These are phyloP conservation scores for Lepidium campestre DNA, from an alignment of 441 rosid genomes.

Conservation along the genomic window DNA sequence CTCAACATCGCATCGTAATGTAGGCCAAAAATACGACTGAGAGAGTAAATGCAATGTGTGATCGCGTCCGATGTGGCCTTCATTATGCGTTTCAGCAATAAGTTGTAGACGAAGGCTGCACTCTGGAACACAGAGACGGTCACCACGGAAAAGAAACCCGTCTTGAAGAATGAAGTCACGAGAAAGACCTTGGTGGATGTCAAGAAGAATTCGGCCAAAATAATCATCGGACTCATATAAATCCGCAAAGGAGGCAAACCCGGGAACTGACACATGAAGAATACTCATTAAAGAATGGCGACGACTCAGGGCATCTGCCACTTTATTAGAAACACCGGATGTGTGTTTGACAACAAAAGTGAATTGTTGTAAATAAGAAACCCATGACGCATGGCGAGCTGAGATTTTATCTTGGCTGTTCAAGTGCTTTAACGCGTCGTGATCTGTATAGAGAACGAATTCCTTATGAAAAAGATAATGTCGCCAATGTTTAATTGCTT, in stretches of 20 bases:
- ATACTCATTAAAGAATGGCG: background rate
- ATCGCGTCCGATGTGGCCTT: background rate
- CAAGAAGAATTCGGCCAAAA: background rate
- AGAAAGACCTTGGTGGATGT: background rate
- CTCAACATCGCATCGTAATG: background rate
- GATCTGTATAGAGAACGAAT: background rate
- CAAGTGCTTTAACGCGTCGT: background rate
- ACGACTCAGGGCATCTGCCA: background rate
- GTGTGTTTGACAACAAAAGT: background rate
- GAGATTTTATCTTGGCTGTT: background rate
- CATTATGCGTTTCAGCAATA: background rate
- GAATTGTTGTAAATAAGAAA: background rate
- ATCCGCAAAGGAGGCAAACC: background rate
- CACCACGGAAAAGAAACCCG: background rate
- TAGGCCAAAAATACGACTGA: no score
- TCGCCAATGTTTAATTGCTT: background rate
- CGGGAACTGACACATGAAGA: background rate
- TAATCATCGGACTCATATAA: background rate
- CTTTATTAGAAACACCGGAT: background rate
- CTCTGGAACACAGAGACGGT: background rate
- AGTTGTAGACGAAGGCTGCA: background rate
- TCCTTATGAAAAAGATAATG: background rate
- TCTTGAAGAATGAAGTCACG: background rate
- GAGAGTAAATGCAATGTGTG: background rate
- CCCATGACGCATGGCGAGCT: background rate